Conservation (phyloP, 225 moss, liverwort and hornwort species). For the Physcomitrellopsis africana region DNA sequence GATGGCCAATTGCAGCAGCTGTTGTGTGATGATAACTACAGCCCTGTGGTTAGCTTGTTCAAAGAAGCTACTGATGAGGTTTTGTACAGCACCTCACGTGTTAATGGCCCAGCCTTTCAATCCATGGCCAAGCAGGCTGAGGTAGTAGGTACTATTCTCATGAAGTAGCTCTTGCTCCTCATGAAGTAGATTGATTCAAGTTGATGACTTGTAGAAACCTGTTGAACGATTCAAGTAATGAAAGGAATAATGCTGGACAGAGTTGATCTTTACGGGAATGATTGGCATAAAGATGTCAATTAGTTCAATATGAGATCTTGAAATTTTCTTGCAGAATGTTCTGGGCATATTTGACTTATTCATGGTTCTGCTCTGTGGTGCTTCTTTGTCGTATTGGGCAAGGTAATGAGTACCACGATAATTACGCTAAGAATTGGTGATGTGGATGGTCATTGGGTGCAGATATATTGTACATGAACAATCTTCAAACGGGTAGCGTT, state of each 20-base stretch:
- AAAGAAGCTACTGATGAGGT: constrained; percentile 79
- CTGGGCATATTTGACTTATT: constrained; percentile 3
- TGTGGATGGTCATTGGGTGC: constrained; percentile 29
- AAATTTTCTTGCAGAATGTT: not conserved
- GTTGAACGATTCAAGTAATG: not conserved
- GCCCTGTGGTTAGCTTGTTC: constrained; percentile 92
- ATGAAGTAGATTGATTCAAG: not conserved
- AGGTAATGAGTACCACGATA: not conserved
- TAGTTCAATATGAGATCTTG: not conserved
- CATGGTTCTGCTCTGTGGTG: not conserved
- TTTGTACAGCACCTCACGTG: constrained; percentile 63
- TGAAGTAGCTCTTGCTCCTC: not conserved
- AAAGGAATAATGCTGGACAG: constrained; percentile 12
- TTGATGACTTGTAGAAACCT: not conserved
- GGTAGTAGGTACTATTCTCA: constrained; percentile 71
- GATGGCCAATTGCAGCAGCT: constrained; percentile 94
- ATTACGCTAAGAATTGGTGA: not conserved
- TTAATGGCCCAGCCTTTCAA: constrained; percentile 70
- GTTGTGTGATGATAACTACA: constrained; percentile 84
- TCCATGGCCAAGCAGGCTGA: constrained; percentile 99
- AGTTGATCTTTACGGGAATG: constrained; percentile 10
- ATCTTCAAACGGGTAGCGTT: constrained; percentile 94
- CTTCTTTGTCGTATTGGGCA: not conserved
- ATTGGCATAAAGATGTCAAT: not conserved
- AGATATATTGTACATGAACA: constrained; percentile 99